Percentiles rank a stretch among this genome's conserved stretches.
These are phyloP conservation scores for Ramaria sp. DNA, from an alignment of 768 basidiomycete genomes.

Conservation along the genomic window DNA sequence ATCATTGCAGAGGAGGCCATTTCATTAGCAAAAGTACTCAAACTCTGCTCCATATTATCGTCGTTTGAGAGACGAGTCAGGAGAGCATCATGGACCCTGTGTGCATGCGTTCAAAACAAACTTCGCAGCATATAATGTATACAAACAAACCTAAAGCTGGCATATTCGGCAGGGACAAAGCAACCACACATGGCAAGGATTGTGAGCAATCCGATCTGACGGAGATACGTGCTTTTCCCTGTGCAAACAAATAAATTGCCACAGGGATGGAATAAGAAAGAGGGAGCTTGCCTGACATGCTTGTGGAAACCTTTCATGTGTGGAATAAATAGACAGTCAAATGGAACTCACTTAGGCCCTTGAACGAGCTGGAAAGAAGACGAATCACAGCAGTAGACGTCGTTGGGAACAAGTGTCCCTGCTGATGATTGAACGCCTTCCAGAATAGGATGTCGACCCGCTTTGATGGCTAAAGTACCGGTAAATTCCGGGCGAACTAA, in stretches of 20 bases:
- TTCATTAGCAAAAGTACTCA: slow-evolving; percentile 94
- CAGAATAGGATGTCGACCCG: slow-evolving; percentile 80
- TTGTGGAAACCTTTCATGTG: slow-evolving; percentile 15
- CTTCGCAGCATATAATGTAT: not conserved
- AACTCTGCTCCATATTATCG: slow-evolving; percentile 77
- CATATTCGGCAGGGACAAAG: slow-evolving; percentile 91
- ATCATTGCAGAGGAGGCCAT: slow-evolving; percentile 93
- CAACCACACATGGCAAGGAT: slow-evolving; percentile 86
- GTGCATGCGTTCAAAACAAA: not conserved
- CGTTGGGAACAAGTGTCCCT: slow-evolving; percentile 74
- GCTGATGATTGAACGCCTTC: slow-evolving; percentile 53
- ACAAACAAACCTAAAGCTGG: slow-evolving; percentile 59
- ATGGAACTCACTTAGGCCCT: slow-evolving; percentile 64
- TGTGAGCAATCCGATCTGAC: slow-evolving; percentile 74
- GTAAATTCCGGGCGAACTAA: slow-evolving; percentile 88
- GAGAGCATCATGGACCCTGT: slow-evolving; percentile 71
- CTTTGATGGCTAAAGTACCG: slow-evolving; percentile 80
- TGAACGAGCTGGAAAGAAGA: slow-evolving; percentile 87
- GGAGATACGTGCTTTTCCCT: slow-evolving; percentile 91
- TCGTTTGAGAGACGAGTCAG: slow-evolving; percentile 89
- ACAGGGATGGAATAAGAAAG: not conserved
- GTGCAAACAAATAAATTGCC: not conserved
- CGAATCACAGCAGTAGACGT: slow-evolving; percentile 78
- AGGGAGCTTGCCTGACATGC: slow-evolving; percentile 45
- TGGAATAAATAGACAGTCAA: slow-evolving; percentile 2